Percentiles rank a stretch among this genome's conserved stretches.
Evolutionary conservation across 257 asterid species (phyloP).

Genomic region (Linaria vulgaris): DNA sequence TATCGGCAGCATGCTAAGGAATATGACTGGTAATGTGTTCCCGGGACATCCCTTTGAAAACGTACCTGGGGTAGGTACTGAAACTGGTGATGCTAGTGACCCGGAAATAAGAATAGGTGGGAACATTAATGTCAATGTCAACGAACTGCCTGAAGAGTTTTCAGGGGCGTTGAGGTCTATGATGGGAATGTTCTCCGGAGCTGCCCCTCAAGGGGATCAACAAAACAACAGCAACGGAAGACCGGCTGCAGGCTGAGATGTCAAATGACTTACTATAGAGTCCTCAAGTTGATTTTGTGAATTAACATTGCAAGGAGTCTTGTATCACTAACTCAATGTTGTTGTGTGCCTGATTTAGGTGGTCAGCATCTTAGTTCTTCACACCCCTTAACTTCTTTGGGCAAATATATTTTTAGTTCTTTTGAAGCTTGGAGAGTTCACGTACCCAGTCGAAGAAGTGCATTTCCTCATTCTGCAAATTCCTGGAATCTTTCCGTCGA

Average conservation of each 20-base stretch:
- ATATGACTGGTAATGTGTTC: constrained; percentile 42
- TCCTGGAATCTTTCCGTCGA: too few relatives aligned
- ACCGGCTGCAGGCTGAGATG: constrained; percentile 39
- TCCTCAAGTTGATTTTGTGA: constrained; percentile 13
- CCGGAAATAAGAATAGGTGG: constrained; percentile 45
- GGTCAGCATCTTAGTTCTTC: too few relatives aligned
- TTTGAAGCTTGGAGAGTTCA: too few relatives aligned
- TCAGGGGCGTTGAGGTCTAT: constrained; percentile 70
- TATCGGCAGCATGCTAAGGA: constrained; percentile 49
- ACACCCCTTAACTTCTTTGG: too few relatives aligned
- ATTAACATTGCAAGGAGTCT: not conserved
- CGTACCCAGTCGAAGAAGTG: too few relatives aligned
- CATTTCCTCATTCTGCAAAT: too few relatives aligned
- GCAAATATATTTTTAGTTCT: too few relatives aligned
- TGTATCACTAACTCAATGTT: too few relatives aligned
- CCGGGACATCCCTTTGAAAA: constrained; percentile 36
- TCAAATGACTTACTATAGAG: not conserved
- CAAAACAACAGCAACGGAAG: constrained; percentile 45
- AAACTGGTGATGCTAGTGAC: constrained; percentile 30
- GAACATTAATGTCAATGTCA: constrained; percentile 39
- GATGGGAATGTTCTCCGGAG: constrained; percentile 73
- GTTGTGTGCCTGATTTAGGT: too few relatives aligned
- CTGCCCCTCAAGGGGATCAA: constrained; percentile 38
- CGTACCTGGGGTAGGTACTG: constrained; percentile 32
- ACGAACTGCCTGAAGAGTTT: constrained; percentile 58